These are phyloP conservation scores for Glarea lozoyensis DNA, from an alignment of 495 filamentous ascomycete genomes.

Conservation along the genomic window DNA sequence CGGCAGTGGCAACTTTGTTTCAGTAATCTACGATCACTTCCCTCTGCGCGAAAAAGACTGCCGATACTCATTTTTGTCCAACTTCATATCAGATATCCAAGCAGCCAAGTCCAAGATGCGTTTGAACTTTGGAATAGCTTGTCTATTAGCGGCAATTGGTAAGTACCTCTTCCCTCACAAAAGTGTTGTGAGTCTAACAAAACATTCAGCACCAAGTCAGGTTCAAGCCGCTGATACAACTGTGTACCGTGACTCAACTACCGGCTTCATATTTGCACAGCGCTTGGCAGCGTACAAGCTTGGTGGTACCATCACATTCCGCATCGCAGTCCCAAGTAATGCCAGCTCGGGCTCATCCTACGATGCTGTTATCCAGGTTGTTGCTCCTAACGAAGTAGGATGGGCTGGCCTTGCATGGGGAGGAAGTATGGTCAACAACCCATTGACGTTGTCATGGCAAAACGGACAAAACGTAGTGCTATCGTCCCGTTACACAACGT, in stretches of 20 bases:
- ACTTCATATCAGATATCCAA: not conserved
- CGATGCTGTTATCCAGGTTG: slow-evolving; percentile 13
- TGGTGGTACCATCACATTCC: slow-evolving; percentile 24
- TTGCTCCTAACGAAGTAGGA: slow-evolving; percentile 20
- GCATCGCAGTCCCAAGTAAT: slow-evolving; percentile 18
- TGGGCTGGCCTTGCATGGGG: slow-evolving; percentile 25
- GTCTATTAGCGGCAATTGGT: not conserved
- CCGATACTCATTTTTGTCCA: not conserved
- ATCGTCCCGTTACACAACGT: not conserved
- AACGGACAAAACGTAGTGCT: slow-evolving; percentile 21
- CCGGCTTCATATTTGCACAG: slow-evolving; percentile 39
- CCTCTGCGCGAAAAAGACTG: not conserved
- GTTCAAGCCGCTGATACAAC: not conserved
- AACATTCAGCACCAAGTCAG: not conserved
- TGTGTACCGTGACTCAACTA: slow-evolving; percentile 35
- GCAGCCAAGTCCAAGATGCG: not conserved
- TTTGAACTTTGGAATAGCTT: not conserved
- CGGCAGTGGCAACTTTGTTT: not conserved
- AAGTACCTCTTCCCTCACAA: not conserved
- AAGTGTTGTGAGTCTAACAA: not conserved
- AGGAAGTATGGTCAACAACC: slow-evolving; percentile 26
- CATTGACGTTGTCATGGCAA: slow-evolving; percentile 29
- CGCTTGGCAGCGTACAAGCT: slow-evolving; percentile 30
- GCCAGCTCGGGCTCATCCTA: not conserved
- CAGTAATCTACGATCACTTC: not conserved